Percentiles rank a stretch among this genome's conserved stretches.
phyloP scores from a whole-genome alignment of 371 early-diverging fungal genomes.

The Lichtheimia ornata region DNA sequence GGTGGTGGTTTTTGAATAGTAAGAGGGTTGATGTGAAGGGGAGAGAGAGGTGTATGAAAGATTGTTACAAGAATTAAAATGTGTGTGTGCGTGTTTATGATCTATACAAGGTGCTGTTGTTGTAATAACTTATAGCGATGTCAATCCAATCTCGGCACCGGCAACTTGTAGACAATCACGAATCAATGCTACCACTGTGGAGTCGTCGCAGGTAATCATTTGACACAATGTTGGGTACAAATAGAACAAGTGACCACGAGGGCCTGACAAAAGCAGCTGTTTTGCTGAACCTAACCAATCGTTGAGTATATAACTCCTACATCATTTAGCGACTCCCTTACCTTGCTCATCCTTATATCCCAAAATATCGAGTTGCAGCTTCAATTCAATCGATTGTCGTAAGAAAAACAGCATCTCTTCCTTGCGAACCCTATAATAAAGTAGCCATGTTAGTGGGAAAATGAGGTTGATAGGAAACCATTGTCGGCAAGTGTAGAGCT shows the following conservation, averaged over 20 bases:
- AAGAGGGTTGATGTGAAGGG: no score
- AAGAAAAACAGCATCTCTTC: slow-evolving; percentile 76
- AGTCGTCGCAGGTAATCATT: slow-evolving; percentile 60
- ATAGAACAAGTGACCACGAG: slow-evolving; percentile 72
- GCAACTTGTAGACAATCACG: slow-evolving; percentile 58
- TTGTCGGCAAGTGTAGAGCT: slow-evolving; percentile 2
- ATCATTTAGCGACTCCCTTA: slow-evolving; percentile 8
- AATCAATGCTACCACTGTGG: slow-evolving; percentile 56
- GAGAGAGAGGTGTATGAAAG: no score
- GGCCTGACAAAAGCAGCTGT: slow-evolving; percentile 58
- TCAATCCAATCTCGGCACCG: slow-evolving; percentile 54
- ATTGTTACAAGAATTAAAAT: no score
- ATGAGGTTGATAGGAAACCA: background rate
- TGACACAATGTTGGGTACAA: slow-evolving; percentile 71
- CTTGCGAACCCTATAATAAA: slow-evolving; percentile 60
- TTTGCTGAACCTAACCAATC: slow-evolving; percentile 30
- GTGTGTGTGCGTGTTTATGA: no score
- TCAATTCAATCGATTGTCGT: slow-evolving; percentile 60
- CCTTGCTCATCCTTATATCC: slow-evolving; percentile 22
- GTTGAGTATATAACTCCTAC: slow-evolving; percentile 5
- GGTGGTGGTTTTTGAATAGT: no score
- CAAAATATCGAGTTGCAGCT: slow-evolving; percentile 56
- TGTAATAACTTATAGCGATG: no score
- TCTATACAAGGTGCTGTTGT: no score
- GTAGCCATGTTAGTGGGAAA: background rate